Evolutionary conservation across 257 asterid species (phyloP).

Genomic region (Cordia subcordata): DNA sequence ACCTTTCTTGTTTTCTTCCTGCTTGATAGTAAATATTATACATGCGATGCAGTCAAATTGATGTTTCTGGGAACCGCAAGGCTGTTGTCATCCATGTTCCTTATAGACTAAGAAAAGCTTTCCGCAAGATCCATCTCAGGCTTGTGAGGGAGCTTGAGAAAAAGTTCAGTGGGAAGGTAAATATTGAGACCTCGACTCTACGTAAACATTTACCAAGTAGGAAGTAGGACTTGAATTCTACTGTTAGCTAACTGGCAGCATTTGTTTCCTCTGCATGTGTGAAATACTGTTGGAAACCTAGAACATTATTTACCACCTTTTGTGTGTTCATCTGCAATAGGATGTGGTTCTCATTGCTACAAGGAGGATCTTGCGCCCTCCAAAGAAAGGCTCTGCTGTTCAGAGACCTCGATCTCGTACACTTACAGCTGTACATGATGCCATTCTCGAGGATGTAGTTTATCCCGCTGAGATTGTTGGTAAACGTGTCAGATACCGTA

Average conservation of each 20-base stretch:
- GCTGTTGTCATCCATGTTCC: constrained; percentile 92
- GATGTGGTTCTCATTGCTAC: constrained; percentile 75
- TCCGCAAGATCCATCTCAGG: constrained; percentile 83
- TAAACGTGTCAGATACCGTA: constrained; percentile 53
- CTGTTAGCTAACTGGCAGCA: too few species aligned
- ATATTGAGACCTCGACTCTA: neutral
- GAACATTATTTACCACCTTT: too few species aligned
- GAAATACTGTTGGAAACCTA: too few species aligned
- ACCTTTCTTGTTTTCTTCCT: neutral
- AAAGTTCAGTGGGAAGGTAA: constrained; percentile 95
- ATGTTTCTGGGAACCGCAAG: constrained; percentile 68
- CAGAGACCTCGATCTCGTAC: constrained; percentile 81
- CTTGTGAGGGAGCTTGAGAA: constrained; percentile 89
- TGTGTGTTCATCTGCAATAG: constrained; percentile 19
- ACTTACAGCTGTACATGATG: constrained; percentile 85
- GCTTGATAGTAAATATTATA: constrained; percentile 3
- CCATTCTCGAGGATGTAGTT: constrained; percentile 78
- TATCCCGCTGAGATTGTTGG: constrained; percentile 90
- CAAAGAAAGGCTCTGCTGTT: constrained; percentile 85
- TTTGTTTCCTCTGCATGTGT: too few species aligned
- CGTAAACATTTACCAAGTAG: too few species aligned
- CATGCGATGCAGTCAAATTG: constrained; percentile 53
- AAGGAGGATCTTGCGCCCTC: constrained; percentile 78
- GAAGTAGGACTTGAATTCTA: too few species aligned
- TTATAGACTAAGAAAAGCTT: constrained; percentile 69